Conservation (phyloP, 2,329 filamentous ascomycete genomes). For the Xylariomycetidae sp. region DNA sequence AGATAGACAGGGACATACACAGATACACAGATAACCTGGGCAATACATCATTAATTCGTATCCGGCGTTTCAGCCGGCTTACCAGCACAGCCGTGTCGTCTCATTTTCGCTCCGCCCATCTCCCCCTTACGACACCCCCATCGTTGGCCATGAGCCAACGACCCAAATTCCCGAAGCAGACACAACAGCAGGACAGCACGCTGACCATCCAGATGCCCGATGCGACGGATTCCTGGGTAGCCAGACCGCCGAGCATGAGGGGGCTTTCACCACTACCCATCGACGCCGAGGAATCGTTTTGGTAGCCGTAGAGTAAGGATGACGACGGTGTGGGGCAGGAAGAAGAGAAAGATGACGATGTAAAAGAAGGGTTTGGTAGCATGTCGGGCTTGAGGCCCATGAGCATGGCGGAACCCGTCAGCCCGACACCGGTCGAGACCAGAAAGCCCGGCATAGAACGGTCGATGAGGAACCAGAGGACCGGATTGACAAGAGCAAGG, state of each 20-base stretch:
- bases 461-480: slow-evolving; percentile 95
- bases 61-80: too few species aligned
- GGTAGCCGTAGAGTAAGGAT: background rate
- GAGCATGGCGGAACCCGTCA: slow-evolving; percentile 69
- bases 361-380: slow-evolving; percentile 61
- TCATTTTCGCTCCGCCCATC: slow-evolving; percentile 32
- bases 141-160: slow-evolving; percentile 63
- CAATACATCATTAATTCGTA: background rate
- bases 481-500: slow-evolving; percentile 84
- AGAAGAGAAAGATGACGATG: slow-evolving; percentile 24
- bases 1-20: too few species aligned
- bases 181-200: slow-evolving; percentile 88
- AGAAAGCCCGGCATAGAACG: slow-evolving; percentile 81
- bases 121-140: slow-evolving; percentile 35
- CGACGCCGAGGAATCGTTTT: background rate
- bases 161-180: slow-evolving; percentile 96
- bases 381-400: slow-evolving; percentile 74
- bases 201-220: slow-evolving; percentile 86
- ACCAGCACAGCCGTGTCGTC: background rate
- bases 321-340: slow-evolving; percentile 2
- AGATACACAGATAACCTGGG: too few species aligned
- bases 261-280: too few species aligned
- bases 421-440: slow-evolving; percentile 68
- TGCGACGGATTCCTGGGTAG: slow-evolving; percentile 61
- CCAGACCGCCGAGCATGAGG: slow-evolving; percentile 48